Conservation (phyloP, 768 basidiomycete species). For the Boletus sensibilis region DNA sequence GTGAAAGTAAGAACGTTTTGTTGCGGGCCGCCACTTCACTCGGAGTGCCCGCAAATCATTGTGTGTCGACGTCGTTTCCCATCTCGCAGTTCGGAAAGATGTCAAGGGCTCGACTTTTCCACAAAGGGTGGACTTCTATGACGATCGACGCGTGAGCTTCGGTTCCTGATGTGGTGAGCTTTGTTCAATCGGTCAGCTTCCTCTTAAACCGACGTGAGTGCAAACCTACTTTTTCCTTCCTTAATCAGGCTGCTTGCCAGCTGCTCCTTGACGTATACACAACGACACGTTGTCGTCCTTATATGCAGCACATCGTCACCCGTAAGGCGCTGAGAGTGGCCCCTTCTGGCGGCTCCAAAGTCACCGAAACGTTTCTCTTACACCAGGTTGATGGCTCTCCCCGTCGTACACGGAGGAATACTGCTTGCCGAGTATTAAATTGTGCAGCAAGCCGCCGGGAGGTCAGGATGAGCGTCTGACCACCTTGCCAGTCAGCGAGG, state of each 20-base stretch:
- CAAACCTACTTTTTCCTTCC: constrained; percentile 2
- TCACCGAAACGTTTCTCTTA: constrained; percentile 10
- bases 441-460: constrained; percentile 12
- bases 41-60: constrained; percentile 2
- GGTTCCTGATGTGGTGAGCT: constrained; percentile 23
- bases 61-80: background rate
- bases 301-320: background rate
- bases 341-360: background rate
- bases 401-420: constrained; percentile 7
- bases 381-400: constrained; percentile 1
- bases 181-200: constrained; percentile 6
- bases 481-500: background rate
- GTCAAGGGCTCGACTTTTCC: constrained; percentile 24
- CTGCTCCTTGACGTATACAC: constrained; percentile 24
- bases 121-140: constrained; percentile 21
- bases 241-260: constrained; percentile 1
- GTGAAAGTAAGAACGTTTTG: background rate
- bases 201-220: constrained; percentile 16
- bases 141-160: constrained; percentile 29
- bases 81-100: constrained; percentile 15
- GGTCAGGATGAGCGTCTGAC: constrained; percentile 8
- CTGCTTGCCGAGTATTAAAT: constrained; percentile 7
- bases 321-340: constrained; percentile 1
- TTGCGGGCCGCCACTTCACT: background rate
- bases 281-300: constrained; percentile 18